Percentiles rank a stretch among this genome's conserved stretches.
These are phyloP conservation scores for Scheffersomyces quercinus DNA, from an alignment of 1,139 yeast species.

Conservation along the genomic window DNA sequence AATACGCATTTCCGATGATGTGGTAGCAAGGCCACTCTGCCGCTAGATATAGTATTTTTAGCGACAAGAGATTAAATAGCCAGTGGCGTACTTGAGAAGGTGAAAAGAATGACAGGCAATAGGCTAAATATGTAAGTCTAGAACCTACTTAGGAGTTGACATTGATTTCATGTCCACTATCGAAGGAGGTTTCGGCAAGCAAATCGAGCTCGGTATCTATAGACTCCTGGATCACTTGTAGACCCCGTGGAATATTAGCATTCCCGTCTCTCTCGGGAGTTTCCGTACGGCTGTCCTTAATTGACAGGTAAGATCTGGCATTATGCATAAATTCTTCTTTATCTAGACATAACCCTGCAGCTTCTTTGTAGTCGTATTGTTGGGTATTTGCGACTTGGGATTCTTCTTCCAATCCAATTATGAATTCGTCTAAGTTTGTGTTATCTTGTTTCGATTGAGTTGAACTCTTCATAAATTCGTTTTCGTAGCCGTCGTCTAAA, in stretches of 20 bases:
- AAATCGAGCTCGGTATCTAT: not conserved
- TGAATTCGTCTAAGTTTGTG: not conserved
- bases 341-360: not conserved
- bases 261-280: constrained; percentile 1
- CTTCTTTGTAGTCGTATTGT: not conserved
- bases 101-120: too few relatives aligned
- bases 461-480: constrained; percentile 18
- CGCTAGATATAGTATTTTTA: too few relatives aligned
- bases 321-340: not conserved
- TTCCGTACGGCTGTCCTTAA: too few relatives aligned
- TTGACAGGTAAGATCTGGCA: not conserved
- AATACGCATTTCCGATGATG: not conserved
- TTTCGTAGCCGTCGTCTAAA: constrained; percentile 28
- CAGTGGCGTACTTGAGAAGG: too few relatives aligned
- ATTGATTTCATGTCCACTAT: constrained; percentile 17
- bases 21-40: too few relatives aligned
- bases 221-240: not conserved
- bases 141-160: not conserved
- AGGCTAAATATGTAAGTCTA: not conserved
- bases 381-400: not conserved
- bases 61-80: too few relatives aligned
- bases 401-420: constrained; percentile 2
- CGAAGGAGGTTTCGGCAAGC: constrained; percentile 15
- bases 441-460: not conserved
- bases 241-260: not conserved